A percentile compares a stretch with the other conserved stretches of the same genome.
These are phyloP conservation scores for Suillus lakei DNA, from an alignment of 768 basidiomycete species.

Conservation along the genomic window DNA sequence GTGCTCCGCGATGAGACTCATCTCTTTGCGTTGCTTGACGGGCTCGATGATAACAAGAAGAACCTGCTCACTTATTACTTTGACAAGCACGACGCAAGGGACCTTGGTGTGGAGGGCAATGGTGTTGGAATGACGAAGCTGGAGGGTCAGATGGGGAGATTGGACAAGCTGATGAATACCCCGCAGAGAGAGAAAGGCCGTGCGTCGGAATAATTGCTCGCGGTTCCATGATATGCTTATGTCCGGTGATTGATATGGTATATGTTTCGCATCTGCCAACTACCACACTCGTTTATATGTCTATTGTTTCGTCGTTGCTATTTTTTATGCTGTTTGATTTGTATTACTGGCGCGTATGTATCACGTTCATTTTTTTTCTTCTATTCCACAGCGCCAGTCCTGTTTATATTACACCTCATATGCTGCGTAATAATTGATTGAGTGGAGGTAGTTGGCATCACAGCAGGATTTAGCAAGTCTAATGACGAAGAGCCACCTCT, in stretches of 20 bases:
- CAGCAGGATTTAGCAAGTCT: not conserved
- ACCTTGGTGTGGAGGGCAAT: slow-evolving; percentile 38
- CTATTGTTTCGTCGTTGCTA: not conserved
- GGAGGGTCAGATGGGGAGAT: slow-evolving; percentile 78
- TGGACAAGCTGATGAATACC: slow-evolving; percentile 80
- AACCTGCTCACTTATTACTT: slow-evolving; percentile 89
- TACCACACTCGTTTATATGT: not conserved
- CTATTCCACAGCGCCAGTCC: not conserved
- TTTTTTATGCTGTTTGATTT: slow-evolving; percentile 9
- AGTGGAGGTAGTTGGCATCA: not conserved
- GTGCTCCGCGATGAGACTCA: slow-evolving; percentile 84
- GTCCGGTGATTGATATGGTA: not conserved
- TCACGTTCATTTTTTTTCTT: slow-evolving; percentile 12
- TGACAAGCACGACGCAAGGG: slow-evolving; percentile 83
- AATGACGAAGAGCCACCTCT: slow-evolving; percentile 34
- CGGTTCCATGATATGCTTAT: not conserved
- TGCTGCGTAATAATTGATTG: not conserved
- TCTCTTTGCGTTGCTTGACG: slow-evolving; percentile 79
- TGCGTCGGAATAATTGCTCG: slow-evolving; percentile 7
- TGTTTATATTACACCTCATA: slow-evolving; percentile 1
- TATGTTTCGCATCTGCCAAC: not conserved
- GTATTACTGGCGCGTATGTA: slow-evolving; percentile 10
- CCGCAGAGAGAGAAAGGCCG: slow-evolving; percentile 52
- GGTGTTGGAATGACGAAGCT: slow-evolving; percentile 69
- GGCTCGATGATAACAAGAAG: slow-evolving; percentile 88